Base-by-base conservation (phyloP, 2,329 filamentous ascomycete genomes). In the Cladosporium colombiae region DNA sequence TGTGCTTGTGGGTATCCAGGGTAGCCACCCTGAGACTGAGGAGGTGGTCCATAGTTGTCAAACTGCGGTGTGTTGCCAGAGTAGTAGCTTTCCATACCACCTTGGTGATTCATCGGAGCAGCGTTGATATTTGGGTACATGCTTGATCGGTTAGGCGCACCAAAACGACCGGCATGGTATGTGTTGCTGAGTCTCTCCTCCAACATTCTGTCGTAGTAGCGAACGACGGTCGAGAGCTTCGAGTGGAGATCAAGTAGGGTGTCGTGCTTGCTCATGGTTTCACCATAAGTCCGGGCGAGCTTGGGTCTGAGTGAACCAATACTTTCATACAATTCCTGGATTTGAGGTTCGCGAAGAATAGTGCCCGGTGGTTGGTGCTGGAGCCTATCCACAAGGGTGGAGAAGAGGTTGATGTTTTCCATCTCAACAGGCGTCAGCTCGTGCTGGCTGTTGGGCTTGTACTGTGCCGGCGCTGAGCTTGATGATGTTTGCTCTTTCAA, bases 251-350 rank as follows among this genome's bases (percentile, higher is more conserved):
- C 95, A 27, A 98, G 86, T 11, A 99, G 84, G 0, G 94, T 95
- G 77, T 99, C 93, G 78, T 98, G 95, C 79, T 99, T 99, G 86
- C 95, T 98, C 95, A 99, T 98, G 0, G 95, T 97, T 81, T 99
- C 95, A 64, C 95, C 95, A 75, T 98, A 97, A 0, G 94, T 97
- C 65, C 95, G 87, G 5, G 95, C 95, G 64, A 99, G 83, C 78
- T 99, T 99, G 1, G 95, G 95, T 59, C 95, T 87, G 68, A 99
- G 81, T 18, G 92, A 86, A n/a, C 94, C 93, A 72, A 99, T 98
- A 73, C 93, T 96, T 75, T 98, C 95, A 76, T 99, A 99, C 5
- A 99, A 83, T 79, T 99, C 95, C 78, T 99, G 95, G 60, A 99
- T 97, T 76, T 98, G 95, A 1, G 95, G 95, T 74, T 99, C 95